phyloP scores from a whole-genome alignment of 2,329 filamentous ascomycete species.

The Juglanconis sp. region DNA sequence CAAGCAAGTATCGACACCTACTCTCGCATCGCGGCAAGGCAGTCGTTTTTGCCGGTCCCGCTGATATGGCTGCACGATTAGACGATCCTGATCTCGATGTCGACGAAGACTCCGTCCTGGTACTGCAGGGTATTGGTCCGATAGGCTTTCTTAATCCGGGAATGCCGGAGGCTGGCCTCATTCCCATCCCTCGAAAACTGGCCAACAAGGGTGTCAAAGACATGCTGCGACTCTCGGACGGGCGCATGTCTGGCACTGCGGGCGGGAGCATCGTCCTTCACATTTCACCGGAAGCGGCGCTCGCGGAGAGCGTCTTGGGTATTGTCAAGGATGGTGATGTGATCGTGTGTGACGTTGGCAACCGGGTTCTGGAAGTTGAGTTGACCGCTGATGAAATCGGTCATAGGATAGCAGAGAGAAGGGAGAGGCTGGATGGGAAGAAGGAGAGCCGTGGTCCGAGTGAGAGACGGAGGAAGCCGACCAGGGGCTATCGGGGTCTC shows the following conservation, averaged over 20 bases:
- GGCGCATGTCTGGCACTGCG: conserved; percentile 79
- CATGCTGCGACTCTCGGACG: conserved; percentile 82
- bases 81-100: conserved; percentile 62
- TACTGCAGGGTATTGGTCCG: conserved; percentile 85
- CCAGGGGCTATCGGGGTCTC: conserved; percentile 56
- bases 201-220: conserved; percentile 73
- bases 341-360: conserved; percentile 73
- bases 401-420: conserved; percentile 57
- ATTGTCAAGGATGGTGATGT: conserved; percentile 73
- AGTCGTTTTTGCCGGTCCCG: conserved; percentile 70
- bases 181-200: conserved; percentile 69
- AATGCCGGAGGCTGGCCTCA: conserved; percentile 79
- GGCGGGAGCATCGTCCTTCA: conserved; percentile 91
- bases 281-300: conserved; percentile 78
- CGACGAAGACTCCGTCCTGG: conserved; percentile 57
- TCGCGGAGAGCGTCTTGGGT: conserved; percentile 73
- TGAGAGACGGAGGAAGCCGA: conserved; percentile 25
- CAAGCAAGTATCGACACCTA: conserved; percentile 67
- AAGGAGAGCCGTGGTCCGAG: conserved; percentile 22
- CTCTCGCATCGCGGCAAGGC: conserved; percentile 44
- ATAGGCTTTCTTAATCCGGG: conserved; percentile 72
- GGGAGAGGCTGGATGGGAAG: conserved; percentile 25
- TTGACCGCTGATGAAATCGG: conserved; percentile 69
- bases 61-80: conserved; percentile 67
- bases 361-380: conserved; percentile 55